Evolutionary conservation across 2,329 filamentous ascomycete species (phyloP), one percentile per base, ranked within the genome.

Genomic region (Botrytis fabae): DNA sequence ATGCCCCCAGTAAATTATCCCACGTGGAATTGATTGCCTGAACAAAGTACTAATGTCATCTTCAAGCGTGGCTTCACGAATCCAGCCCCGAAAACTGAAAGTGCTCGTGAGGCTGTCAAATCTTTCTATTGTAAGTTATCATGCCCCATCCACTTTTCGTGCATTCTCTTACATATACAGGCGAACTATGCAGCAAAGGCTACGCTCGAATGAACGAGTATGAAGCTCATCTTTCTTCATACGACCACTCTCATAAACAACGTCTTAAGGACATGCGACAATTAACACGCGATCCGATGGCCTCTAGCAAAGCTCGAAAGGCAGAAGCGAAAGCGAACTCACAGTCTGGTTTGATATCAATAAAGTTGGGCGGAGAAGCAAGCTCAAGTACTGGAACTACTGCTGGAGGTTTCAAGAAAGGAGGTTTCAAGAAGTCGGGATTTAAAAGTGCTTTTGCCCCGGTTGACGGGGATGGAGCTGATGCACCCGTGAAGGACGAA

Each of bases 161-260:
- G 18, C 63, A 70, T 59, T 51, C 46, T 60, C 75, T 77, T 57
- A 76, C 70, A 42, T 51, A 12, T 1, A 2, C 73, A 85, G 86
- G 90, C 85, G 89, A 91, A 59, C 89, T 98, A 71, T 98, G 96
- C 85, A 90, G 92, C 76, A 98, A 98, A 84, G 95, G 95, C 78
- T 99, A 98, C 83, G 90, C 91, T 2, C 94, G 96, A 72, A 95
- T 97, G 87, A 95, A 97, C 81, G 95, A 98, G 82, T 98, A 97
- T 82, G 95, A 98, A 83, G 92, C 95, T 12, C 96, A 99, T 82
- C 93, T 98, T 73, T 91, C 91, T 76, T 96, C 93, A 79, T 98
- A 98, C 83, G 96, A 98, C 81, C 96, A 99, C 83, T 93, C 93
- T 78, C 96, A 99, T 83, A 95, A 94, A 82, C 94, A 97, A 84